Base-by-base conservation (phyloP, 1,284 basidiomycete species). In the Ustilago xerochloae region DNA sequence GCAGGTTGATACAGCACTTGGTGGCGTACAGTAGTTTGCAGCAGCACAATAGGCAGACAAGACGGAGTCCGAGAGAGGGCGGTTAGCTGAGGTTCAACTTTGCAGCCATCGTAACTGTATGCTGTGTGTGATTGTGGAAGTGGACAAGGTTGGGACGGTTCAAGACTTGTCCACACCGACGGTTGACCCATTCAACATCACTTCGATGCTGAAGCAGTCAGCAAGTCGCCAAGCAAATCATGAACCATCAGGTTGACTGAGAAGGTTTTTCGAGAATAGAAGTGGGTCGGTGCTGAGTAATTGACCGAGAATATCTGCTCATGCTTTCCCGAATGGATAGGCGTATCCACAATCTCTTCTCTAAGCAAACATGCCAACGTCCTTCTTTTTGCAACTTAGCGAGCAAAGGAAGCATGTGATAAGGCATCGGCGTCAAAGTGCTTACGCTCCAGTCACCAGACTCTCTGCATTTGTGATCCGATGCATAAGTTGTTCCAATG, bases 91-190 rank as follows among this genome's bases (percentile, higher is more conserved):
- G 29, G 29, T 29, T 13, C 13, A 15, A n/a, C 16, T 6, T 35
- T 43, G 13, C 52, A 18, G 29, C 22, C 9, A 8, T 13, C 4
- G 32, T 20, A n/a, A 16, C n/a, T n/a, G n/a, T n/a, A n/a, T n/a
- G n/a, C n/a, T n/a, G n/a, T n/a, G n/a, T n/a, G n/a, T n/a, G n/a
- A n/a, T 35, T 10, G 24, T 55, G 41, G 32, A 24, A 12, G 41
- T 55, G 53, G 53, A 55, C 53, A 55, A 55, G 53, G 20, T 33
- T 28, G 41, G 36, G 46, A 18, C 22, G 24, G 9, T 32, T 8
- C 32, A 20, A 29, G 18, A 12, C 32, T 29, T 28, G 53, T 24
- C 43, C 53, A 55, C 53, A 33, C 33, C 15, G 22, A 47, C 36
- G 6, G 22, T 33, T 18, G 12, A 18, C 22, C 22, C 22, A 26